Percentiles rank a stretch among this genome's conserved stretches.
phyloP scores from a whole-genome alignment of 768 basidiomycete species.

The Butyriboletus loyo region DNA sequence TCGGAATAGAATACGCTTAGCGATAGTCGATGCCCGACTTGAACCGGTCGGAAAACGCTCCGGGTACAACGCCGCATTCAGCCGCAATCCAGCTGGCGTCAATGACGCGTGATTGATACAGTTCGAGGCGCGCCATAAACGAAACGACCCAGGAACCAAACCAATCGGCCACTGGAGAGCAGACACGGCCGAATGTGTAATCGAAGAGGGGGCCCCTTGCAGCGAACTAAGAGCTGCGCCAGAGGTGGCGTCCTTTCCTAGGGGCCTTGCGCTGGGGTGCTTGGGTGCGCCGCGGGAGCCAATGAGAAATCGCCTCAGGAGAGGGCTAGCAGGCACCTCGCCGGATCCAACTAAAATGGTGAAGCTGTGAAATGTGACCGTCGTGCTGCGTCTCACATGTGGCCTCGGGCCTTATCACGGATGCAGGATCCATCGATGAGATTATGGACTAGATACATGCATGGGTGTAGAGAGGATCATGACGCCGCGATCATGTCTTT shows the following conservation, averaged over 20 bases:
- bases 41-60: not conserved
- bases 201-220: not conserved
- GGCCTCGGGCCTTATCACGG: not conserved
- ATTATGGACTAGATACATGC: slow-evolving; percentile 4
- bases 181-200: not conserved
- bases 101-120: too few species aligned
- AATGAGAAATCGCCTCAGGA: not conserved
- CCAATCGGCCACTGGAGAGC: too few species aligned
- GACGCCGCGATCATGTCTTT: slow-evolving; percentile 4
- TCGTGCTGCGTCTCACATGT: too few species aligned
- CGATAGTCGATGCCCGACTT: too few species aligned
- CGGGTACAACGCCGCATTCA: not conserved
- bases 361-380: too few species aligned
- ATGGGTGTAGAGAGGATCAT: slow-evolving; percentile 3
- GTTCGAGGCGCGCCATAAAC: too few species aligned
- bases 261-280: not conserved
- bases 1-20: too few species aligned
- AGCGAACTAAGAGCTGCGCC: too few species aligned
- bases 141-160: too few species aligned
- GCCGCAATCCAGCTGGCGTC: slow-evolving; percentile 1
- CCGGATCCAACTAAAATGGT: slow-evolving; percentile 3
- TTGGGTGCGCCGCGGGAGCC: not conserved
- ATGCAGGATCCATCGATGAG: slow-evolving; percentile 20
- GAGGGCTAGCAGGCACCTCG: not conserved
- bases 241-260: not conserved